These are phyloP conservation scores for Oxyria digyna DNA, from an alignment of 148 eudicot genomes.

Conservation along the genomic window DNA sequence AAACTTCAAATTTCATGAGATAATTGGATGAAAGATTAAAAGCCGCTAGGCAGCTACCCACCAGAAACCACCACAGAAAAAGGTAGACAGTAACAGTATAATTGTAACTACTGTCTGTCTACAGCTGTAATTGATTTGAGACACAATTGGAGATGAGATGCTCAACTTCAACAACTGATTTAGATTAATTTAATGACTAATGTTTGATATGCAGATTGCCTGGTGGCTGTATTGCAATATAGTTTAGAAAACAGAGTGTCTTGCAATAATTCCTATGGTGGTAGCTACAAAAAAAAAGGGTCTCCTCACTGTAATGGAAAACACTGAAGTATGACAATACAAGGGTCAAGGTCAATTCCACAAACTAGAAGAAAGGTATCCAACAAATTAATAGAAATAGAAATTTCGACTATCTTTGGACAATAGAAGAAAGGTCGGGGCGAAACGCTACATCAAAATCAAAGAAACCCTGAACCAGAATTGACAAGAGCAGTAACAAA, in stretches of 20 bases:
- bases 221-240: too few species aligned
- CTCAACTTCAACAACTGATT: background rate
- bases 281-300: too few species aligned
- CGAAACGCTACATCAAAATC: background rate
- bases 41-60: background rate
- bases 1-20: background rate
- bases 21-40: background rate
- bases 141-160: background rate
- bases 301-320: background rate
- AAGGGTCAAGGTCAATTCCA: too few species aligned
- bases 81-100: background rate
- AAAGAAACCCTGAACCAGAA: background rate
- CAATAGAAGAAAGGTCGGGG: background rate
- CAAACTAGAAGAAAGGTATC: too few species aligned
- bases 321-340: background rate
- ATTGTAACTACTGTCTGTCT: too few species aligned
- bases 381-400: background rate
- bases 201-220: background rate
- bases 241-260: too few species aligned
- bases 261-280: background rate
- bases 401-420: background rate
- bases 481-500: background rate
- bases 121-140: background rate
- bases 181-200: background rate
- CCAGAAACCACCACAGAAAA: background rate